Evolutionary conservation across 148 eudicot genomes (phyloP).

Genomic region (Rhododendron simsii): DNA sequence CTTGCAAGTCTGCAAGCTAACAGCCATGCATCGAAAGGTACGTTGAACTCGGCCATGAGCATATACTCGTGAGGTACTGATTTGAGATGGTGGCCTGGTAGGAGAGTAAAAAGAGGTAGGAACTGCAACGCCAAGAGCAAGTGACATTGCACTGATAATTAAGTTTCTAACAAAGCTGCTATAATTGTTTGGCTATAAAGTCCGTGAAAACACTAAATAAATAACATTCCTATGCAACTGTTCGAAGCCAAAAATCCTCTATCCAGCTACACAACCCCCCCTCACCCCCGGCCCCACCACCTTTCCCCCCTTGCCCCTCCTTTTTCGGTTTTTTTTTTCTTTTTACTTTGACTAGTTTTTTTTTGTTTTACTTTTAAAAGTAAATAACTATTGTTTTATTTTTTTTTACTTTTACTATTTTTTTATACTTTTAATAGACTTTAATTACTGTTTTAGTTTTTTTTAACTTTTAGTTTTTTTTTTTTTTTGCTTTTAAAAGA

Average conservation of each 20-base stretch:
- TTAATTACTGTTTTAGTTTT: too few relatives aligned
- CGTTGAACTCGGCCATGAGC: background rate
- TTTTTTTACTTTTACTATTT: too few relatives aligned
- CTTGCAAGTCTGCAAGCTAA: background rate
- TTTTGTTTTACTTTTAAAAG: too few relatives aligned
- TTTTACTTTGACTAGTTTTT: too few relatives aligned
- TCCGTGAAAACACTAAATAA: background rate
- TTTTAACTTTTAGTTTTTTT: too few relatives aligned
- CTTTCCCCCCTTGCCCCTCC: too few relatives aligned
- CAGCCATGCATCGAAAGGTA: background rate
- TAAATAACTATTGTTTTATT: too few relatives aligned
- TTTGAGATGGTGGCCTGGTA: background rate
- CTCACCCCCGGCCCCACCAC: background rate
- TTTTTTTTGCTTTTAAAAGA: too few relatives aligned
- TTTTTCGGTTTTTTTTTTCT: too few relatives aligned
- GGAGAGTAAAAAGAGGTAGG: background rate
- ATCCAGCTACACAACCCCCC: background rate
- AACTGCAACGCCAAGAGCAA: background rate
- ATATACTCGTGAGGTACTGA: background rate
- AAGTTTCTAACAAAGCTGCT: background rate
- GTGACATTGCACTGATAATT: background rate
- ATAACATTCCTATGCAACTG: background rate
- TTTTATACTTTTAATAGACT: too few relatives aligned
- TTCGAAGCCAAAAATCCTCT: background rate
- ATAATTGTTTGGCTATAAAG: background rate